phyloP scores from a whole-genome alignment of 495 filamentous ascomycete genomes.

The Annulohypoxylon nitens region DNA sequence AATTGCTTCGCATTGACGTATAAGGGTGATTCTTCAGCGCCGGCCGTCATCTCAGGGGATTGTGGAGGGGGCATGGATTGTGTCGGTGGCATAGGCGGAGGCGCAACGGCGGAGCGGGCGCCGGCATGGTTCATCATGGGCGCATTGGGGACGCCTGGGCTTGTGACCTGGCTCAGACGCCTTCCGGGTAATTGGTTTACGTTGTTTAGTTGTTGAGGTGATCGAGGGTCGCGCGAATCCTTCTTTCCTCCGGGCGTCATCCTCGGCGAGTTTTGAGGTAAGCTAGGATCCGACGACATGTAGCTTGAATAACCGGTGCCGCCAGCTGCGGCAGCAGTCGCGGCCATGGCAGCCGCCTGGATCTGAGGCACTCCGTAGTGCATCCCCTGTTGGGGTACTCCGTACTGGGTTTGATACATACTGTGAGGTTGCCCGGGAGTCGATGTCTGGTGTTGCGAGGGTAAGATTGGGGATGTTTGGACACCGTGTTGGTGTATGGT shows the following conservation, averaged over 20 bases:
- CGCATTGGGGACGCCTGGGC: slow-evolving; percentile 69
- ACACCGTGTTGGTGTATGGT: slow-evolving; percentile 66
- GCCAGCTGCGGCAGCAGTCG: slow-evolving; percentile 76
- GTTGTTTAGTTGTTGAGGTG: slow-evolving; percentile 71
- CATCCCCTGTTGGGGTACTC: slow-evolving; percentile 68
- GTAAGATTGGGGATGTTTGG: slow-evolving; percentile 73
- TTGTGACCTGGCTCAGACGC: slow-evolving; percentile 74
- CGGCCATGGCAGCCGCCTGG: slow-evolving; percentile 77
- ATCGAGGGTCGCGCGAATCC: slow-evolving; percentile 69
- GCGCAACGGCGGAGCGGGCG: slow-evolving; percentile 57
- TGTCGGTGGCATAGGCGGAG: slow-evolving; percentile 60
- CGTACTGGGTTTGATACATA: slow-evolving; percentile 72
- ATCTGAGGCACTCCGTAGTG: slow-evolving; percentile 71
- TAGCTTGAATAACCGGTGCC: slow-evolving; percentile 66
- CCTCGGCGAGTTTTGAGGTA: slow-evolving; percentile 72
- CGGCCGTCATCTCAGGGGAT: slow-evolving; percentile 84
- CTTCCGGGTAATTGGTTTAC: slow-evolving; percentile 60
- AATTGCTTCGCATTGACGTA: slow-evolving; percentile 99
- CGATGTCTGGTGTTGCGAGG: slow-evolving; percentile 68
- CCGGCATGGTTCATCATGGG: slow-evolving; percentile 69
- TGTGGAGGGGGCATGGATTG: slow-evolving; percentile 73
- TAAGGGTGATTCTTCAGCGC: slow-evolving; percentile 91
- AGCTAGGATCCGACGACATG: slow-evolving; percentile 66
- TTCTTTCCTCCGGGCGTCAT: slow-evolving; percentile 67
- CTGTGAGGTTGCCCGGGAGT: slow-evolving; percentile 67